Evolutionary conservation across 2,329 filamentous ascomycete species (phyloP).

Genomic region (Metarhizium humberi): DNA sequence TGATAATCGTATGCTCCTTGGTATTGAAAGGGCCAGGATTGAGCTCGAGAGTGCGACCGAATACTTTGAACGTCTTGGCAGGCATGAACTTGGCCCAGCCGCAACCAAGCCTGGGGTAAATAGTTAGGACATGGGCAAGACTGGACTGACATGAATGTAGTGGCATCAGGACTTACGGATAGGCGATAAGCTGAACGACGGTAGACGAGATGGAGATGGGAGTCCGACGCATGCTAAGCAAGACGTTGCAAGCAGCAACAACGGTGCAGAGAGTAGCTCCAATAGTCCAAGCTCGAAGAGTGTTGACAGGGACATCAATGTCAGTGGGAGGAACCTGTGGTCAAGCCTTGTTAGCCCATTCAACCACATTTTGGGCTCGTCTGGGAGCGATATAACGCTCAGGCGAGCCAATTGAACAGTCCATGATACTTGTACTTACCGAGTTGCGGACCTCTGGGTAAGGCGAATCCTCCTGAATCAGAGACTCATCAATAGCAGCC

Average conservation of each 20-base stretch:
- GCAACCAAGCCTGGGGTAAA: conserved; percentile 15
- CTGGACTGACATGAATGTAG: not conserved
- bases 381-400: not conserved
- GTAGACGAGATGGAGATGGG: conserved; percentile 43
- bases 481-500: conserved; percentile 33
- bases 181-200: conserved; percentile 46
- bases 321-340: conserved; percentile 28
- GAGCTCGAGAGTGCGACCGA: conserved; percentile 23
- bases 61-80: conserved; percentile 18
- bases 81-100: conserved; percentile 25
- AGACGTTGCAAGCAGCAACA: conserved; percentile 46
- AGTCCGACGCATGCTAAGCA: conserved; percentile 40
- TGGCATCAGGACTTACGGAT: conserved; percentile 25
- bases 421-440: conserved; percentile 7
- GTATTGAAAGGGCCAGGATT: conserved; percentile 34
- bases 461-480: conserved; percentile 42
- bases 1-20: conserved; percentile 41
- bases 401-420: not conserved
- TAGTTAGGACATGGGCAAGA: not conserved
- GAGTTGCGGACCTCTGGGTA: conserved; percentile 18
- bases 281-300: conserved; percentile 51
- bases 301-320: conserved; percentile 45
- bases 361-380: not conserved
- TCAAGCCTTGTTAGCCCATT: not conserved
- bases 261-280: conserved; percentile 48